Evolutionary conservation across 192 early-diverging fungal genomes (phyloP).

Genomic region (Coemansia sp.): DNA sequence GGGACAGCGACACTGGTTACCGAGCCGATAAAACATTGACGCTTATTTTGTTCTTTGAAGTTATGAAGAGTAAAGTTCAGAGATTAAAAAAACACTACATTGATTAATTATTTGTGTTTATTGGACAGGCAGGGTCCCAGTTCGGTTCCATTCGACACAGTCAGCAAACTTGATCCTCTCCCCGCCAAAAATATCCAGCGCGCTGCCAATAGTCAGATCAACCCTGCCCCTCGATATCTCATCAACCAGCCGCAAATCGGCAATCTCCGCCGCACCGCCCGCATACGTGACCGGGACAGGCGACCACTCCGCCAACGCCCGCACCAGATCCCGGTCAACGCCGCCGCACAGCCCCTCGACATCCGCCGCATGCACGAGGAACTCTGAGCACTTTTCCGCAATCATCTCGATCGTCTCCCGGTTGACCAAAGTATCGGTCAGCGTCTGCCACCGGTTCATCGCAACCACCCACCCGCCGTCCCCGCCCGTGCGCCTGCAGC

Average conservation of each 20-base stretch:
- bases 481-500: slow-evolving; percentile 65
- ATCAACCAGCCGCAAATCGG: slow-evolving; percentile 79
- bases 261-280: slow-evolving; percentile 66
- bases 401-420: slow-evolving; percentile 58
- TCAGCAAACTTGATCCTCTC: slow-evolving; percentile 75
- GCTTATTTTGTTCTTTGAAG: no score
- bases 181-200: slow-evolving; percentile 98
- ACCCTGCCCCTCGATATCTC: slow-evolving; percentile 76
- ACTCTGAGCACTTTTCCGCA: slow-evolving; percentile 75
- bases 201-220: slow-evolving; percentile 94
- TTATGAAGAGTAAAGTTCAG: no score
- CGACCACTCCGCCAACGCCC: slow-evolving; percentile 76
- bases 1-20: no score
- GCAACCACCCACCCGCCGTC: slow-evolving; percentile 86
- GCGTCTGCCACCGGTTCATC: slow-evolving; percentile 98
- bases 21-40: no score
- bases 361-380: slow-evolving; percentile 96
- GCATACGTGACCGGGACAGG: slow-evolving; percentile 93
- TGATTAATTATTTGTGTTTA: no score
- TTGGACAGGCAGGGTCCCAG: background rate
- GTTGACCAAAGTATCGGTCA: slow-evolving; percentile 84
- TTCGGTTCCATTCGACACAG: slow-evolving; percentile 71
- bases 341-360: slow-evolving; percentile 96
- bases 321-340: slow-evolving; percentile 85
- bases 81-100: no score